A percentile compares a stretch with the other conserved stretches of the same genome.
Conservation (phyloP, 176 grass and related monocot species). For the Eremochloa ophiuroides region DNA sequence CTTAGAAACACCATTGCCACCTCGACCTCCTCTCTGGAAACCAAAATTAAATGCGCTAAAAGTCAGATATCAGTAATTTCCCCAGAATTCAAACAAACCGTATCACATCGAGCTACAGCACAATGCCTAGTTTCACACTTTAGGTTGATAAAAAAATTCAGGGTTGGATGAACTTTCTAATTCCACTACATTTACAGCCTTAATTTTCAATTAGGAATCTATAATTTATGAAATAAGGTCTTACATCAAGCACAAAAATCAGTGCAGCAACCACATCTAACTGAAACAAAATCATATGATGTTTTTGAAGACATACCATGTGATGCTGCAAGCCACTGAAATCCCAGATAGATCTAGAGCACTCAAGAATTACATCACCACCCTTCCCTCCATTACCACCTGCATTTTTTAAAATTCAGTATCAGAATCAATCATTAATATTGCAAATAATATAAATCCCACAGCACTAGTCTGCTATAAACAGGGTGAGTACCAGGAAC, state of each 20-base stretch:
- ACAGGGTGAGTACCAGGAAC: not conserved
- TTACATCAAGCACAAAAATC: not conserved
- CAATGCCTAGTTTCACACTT: not conserved
- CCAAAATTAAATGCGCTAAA: not conserved
- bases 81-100: not conserved
- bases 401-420: conserved; percentile 18
- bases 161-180: not conserved
- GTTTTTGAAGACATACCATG: conserved; percentile 35
- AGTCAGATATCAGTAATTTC: conserved; percentile 16
- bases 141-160: not conserved
- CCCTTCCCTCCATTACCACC: conserved; percentile 85
- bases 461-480: not conserved
- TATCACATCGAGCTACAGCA: not conserved
- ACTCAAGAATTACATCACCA: conserved; percentile 88
- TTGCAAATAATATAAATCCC: not conserved
- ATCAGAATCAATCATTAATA: no score
- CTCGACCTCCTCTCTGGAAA: conserved; percentile 69
- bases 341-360: conserved; percentile 74
- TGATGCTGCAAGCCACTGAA: conserved; percentile 77
- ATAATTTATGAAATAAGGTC: conserved; percentile 2
- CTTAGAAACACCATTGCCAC: conserved; percentile 63
- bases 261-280: not conserved
- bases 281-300: not conserved
- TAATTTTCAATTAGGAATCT: not conserved
- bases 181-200: not conserved